phyloP scores from a whole-genome alignment of 805 yeast genomes.

The Saccharomycopsis amapae region DNA sequence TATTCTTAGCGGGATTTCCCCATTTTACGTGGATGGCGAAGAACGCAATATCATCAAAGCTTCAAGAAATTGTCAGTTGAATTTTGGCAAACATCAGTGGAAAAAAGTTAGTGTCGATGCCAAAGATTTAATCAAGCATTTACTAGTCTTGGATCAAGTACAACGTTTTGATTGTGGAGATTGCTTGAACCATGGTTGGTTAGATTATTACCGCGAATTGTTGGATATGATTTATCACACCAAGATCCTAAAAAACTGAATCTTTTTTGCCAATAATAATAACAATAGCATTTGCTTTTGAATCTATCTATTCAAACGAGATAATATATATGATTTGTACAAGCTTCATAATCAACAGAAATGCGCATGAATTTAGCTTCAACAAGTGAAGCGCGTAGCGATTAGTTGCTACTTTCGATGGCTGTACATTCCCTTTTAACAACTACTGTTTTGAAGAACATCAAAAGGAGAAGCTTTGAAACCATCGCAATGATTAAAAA shows the following conservation, averaged over 20 bases:
- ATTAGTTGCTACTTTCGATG: no score
- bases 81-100: slow-evolving; percentile 39
- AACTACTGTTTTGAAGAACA: no score
- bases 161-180: slow-evolving; percentile 33
- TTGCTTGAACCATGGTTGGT: slow-evolving; percentile 44
- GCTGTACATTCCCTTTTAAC: no score
- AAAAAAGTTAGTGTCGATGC: slow-evolving; percentile 33
- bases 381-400: no score
- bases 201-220: slow-evolving; percentile 22
- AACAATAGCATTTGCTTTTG: no score
- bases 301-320: no score
- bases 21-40: slow-evolving; percentile 47
- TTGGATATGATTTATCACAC: background rate
- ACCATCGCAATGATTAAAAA: no score
- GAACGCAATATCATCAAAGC: slow-evolving; percentile 28
- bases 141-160: slow-evolving; percentile 34
- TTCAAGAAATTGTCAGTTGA: slow-evolving; percentile 27
- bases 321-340: no score
- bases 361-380: no score
- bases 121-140: slow-evolving; percentile 36
- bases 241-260: background rate
- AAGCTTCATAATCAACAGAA: no score
- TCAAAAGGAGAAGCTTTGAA: no score
- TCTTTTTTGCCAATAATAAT: no score
- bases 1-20: slow-evolving; percentile 56